Conservation (phyloP, 441 rosid species). For the Populus hybrid region DNA sequence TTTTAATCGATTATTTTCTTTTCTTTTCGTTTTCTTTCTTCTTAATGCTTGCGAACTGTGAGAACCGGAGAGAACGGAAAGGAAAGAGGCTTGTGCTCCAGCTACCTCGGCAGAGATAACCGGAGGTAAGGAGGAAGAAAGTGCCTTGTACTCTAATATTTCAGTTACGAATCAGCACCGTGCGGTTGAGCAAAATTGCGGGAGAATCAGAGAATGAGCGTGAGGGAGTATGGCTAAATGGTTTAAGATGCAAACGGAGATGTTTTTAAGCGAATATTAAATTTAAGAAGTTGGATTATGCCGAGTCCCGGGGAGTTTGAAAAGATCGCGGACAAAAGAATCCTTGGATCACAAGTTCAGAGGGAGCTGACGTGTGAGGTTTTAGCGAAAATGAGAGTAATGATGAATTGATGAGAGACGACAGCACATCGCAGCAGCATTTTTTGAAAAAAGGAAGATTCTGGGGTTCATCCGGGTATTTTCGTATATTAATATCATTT, state of each 20-base stretch:
- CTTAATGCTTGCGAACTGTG: neutral
- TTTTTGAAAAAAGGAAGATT: neutral
- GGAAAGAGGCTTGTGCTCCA: neutral
- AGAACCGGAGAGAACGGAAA: neutral
- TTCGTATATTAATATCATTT: neutral
- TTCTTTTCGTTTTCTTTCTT: neutral
- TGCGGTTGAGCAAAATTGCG: neutral
- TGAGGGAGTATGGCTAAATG: neutral
- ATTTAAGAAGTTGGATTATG: neutral
- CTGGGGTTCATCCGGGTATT: neutral
- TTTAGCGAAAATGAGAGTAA: neutral
- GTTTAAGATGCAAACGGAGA: too few relatives aligned
- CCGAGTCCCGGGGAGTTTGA: neutral
- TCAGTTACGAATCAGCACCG: neutral
- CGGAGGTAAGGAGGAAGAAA: neutral
- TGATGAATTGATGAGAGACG: neutral
- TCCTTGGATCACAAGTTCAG: neutral
- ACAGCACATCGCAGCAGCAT: neutral
- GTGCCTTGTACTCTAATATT: neutral
- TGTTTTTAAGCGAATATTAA: too few relatives aligned
- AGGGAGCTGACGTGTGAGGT: neutral
- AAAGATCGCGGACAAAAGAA: neutral
- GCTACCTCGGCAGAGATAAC: neutral
- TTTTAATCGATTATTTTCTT: neutral
- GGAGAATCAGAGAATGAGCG: neutral